Percentiles rank a stretch among this genome's conserved stretches.
Conservation (phyloP, 345 rosid species). For the Boechera stricta region DNA sequence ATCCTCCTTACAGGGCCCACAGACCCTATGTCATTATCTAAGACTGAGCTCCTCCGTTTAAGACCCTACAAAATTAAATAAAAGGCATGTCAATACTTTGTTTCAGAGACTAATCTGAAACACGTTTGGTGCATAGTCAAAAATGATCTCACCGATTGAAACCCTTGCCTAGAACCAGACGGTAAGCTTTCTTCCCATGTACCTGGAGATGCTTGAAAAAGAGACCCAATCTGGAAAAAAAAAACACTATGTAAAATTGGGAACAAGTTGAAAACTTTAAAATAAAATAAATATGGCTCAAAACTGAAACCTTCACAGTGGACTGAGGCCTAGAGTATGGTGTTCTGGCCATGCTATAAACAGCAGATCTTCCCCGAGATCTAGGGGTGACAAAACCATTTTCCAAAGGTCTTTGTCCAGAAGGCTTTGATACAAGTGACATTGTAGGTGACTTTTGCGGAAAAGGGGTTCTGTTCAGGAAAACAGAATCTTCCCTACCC, state of each 20-base stretch:
- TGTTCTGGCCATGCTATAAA: conserved; percentile 88
- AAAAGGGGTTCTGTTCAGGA: conserved; percentile 45
- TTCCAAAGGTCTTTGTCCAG: conserved; percentile 53
- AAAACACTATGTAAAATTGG: conserved; percentile 11
- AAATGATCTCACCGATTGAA: conserved; percentile 39
- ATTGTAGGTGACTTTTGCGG: conserved; percentile 55
- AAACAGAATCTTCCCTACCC: conserved; percentile 54
- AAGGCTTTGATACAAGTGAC: conserved; percentile 60
- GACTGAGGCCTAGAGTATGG: conserved; percentile 79
- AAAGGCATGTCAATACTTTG: conserved; percentile 25
- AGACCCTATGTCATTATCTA: conserved; percentile 79
- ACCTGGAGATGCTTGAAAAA: conserved; percentile 52
- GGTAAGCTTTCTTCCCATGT: conserved; percentile 53
- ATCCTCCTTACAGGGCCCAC: conserved; percentile 88
- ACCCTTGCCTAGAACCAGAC: conserved; percentile 70
- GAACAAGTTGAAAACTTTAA: conserved; percentile 2
- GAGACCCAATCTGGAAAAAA: conserved; percentile 53
- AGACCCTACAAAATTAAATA: conserved; percentile 56
- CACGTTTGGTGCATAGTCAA: conserved; percentile 1
- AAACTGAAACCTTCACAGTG: conserved; percentile 59
- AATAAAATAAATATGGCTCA: conserved; percentile 5
- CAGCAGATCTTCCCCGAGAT: conserved; percentile 82
- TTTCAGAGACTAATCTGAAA: conserved; percentile 6
- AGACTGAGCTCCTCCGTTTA: conserved; percentile 77
- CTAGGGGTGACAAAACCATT: conserved; percentile 84